Evolutionary conservation across 805 yeast genomes (phyloP).

Genomic region (Jamesozyma rosinii): DNA sequence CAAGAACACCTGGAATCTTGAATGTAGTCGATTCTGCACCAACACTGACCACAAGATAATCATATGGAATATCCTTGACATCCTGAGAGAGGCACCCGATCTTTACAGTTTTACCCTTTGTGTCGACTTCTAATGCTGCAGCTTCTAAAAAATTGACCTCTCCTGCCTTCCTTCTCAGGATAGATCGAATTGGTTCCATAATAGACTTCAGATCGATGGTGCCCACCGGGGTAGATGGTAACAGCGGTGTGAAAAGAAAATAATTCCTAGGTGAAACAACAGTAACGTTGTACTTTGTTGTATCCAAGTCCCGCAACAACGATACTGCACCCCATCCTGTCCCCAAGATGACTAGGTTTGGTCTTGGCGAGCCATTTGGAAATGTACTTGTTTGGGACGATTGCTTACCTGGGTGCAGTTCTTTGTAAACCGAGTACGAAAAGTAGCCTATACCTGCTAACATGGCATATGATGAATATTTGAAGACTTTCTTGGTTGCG

Average conservation of each 20-base stretch:
- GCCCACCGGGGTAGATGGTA: conserved; percentile 93
- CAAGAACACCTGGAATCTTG: conserved; percentile 90
- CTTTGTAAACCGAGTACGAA: conserved; percentile 54
- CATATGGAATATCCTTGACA: conserved; percentile 38
- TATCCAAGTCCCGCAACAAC: conserved; percentile 72
- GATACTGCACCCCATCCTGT: conserved; percentile 96
- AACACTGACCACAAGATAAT: conserved; percentile 81
- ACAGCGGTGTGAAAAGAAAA: conserved; percentile 86
- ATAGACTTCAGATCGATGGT: conserved; percentile 83
- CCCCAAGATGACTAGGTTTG: conserved; percentile 58
- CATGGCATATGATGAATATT: conserved; percentile 3
- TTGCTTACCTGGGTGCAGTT: conserved; percentile 53
- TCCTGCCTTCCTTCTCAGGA: conserved; percentile 70
- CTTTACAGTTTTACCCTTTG: conserved; percentile 52
- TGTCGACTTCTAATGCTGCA: conserved; percentile 77
- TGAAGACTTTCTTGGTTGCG: conserved; percentile 1
- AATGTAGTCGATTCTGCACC: conserved; percentile 94
- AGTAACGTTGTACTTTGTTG: conserved; percentile 78
- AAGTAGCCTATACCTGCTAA: conserved; percentile 47
- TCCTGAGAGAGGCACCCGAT: conserved; percentile 35
- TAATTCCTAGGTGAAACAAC: conserved; percentile 92
- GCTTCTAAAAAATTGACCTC: conserved; percentile 83
- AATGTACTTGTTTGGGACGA: conserved; percentile 49
- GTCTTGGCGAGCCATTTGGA: conserved; percentile 38
- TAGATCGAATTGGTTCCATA: conserved; percentile 85